These are phyloP conservation scores for Macrocybe gigantea DNA, from an alignment of 768 basidiomycete species.

Conservation along the genomic window DNA sequence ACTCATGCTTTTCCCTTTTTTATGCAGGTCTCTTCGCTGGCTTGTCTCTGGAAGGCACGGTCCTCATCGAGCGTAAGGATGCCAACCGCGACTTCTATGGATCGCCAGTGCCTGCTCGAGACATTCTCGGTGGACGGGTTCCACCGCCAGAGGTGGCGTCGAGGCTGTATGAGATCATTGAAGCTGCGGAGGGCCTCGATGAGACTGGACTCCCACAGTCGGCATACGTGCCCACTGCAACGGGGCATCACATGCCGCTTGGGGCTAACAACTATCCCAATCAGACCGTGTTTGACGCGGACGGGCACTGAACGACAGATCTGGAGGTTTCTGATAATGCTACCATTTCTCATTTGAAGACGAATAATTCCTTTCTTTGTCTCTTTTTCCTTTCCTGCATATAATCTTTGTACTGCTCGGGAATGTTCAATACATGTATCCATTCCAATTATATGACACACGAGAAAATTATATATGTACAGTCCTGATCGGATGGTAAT, in stretches of 20 bases:
- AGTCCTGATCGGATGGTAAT: background rate
- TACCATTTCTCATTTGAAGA: background rate
- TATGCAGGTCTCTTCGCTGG: conserved; percentile 86
- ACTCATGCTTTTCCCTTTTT: background rate
- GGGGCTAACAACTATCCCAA: conserved; percentile 27
- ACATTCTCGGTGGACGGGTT: conserved; percentile 89
- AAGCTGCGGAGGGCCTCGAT: conserved; percentile 91
- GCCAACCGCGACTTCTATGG: conserved; percentile 97
- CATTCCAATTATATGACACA: background rate
- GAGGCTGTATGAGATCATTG: conserved; percentile 90
- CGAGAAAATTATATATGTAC: background rate
- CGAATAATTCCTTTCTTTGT: background rate
- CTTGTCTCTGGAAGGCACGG: conserved; percentile 90
- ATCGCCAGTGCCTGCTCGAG: conserved; percentile 78
- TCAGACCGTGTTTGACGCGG: conserved; percentile 76
- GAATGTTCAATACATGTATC: too few relatives aligned
- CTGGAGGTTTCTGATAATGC: background rate
- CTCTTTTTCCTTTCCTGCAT: background rate
- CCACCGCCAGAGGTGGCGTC: conserved; percentile 97
- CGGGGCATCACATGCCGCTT: conserved; percentile 51
- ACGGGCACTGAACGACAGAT: conserved; percentile 31
- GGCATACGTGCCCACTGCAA: conserved; percentile 70
- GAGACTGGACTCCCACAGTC: conserved; percentile 74
- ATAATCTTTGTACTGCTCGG: background rate
- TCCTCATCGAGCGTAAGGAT: conserved; percentile 91